phyloP scores from a whole-genome alignment of 2,329 filamentous ascomycete species.

The Colletotrichum camelliae region DNA sequence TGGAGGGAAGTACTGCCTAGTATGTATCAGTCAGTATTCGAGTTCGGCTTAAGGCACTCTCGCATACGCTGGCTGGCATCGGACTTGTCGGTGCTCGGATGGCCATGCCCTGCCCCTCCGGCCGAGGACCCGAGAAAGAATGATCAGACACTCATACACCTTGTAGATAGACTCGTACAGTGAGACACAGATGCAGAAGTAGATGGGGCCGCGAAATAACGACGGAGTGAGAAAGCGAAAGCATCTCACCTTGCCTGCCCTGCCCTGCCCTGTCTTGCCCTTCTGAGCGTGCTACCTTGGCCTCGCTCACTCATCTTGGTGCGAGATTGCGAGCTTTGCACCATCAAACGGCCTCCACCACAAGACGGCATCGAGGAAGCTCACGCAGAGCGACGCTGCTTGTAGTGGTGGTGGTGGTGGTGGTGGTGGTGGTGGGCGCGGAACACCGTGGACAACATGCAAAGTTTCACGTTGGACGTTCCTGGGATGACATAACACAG shows the following conservation, averaged over 20 bases:
- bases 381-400: neutral
- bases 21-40: neutral
- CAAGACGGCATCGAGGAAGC: neutral
- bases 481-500: neutral
- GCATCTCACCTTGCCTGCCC: slow-evolving; percentile 6
- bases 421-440: neutral
- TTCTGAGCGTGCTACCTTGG: neutral
- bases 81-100: neutral
- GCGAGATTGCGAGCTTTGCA: slow-evolving; percentile 6
- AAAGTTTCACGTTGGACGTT: neutral
- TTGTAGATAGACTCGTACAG: neutral
- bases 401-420: too few relatives aligned
- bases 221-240: neutral
- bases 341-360: neutral
- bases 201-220: neutral
- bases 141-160: neutral
- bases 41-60: neutral
- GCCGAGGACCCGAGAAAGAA: neutral
- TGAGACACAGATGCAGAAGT: neutral
- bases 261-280: neutral
- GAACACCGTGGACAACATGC: neutral
- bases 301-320: neutral
- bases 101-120: neutral
- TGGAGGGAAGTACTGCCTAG: neutral
- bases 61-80: neutral